Conservation (phyloP, 495 filamentous ascomycete genomes). For the Trypethelium eluteriae region DNA sequence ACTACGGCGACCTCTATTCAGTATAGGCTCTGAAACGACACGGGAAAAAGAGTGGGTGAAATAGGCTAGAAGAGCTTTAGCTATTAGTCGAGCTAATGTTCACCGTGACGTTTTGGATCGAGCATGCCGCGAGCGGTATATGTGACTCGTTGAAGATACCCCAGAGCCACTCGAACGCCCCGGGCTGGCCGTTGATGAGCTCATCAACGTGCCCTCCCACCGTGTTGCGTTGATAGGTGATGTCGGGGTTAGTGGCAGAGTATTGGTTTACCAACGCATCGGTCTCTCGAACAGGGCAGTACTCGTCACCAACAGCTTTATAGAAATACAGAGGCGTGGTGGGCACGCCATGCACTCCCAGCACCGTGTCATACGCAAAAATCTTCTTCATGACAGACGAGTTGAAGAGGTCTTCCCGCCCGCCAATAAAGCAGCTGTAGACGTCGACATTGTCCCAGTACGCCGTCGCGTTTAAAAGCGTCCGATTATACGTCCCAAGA, state of each 20-base stretch:
- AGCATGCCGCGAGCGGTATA: constrained; percentile 15
- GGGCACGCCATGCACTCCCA: constrained; percentile 41
- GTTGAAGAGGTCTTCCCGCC: constrained; percentile 11
- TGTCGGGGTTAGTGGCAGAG: constrained; percentile 34
- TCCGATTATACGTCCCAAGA: constrained; percentile 29
- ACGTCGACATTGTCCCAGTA: constrained; percentile 33
- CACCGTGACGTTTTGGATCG: constrained; percentile 19
- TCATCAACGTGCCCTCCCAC: constrained; percentile 32
- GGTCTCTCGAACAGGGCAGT: constrained; percentile 37
- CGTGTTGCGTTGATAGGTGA: constrained; percentile 40
- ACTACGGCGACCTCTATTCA: too few species aligned
- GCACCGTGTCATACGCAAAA: constrained; percentile 31
- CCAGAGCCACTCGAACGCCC: constrained; percentile 20
- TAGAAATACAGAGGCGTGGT: constrained; percentile 43
- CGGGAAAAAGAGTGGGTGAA: too few species aligned
- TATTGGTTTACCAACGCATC: constrained; percentile 39
- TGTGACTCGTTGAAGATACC: constrained; percentile 19
- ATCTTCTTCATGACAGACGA: constrained; percentile 25
- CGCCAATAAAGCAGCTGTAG: constrained; percentile 38
- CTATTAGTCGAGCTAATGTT: constrained; percentile 13
- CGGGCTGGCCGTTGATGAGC: constrained; percentile 18
- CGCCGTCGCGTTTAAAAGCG: constrained; percentile 23
- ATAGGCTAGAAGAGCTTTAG: not conserved
- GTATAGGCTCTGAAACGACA: too few species aligned
- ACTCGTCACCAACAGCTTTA: constrained; percentile 45